Conservation (phyloP, 2,329 filamentous ascomycete genomes). For the Hypoxylon sp. region DNA sequence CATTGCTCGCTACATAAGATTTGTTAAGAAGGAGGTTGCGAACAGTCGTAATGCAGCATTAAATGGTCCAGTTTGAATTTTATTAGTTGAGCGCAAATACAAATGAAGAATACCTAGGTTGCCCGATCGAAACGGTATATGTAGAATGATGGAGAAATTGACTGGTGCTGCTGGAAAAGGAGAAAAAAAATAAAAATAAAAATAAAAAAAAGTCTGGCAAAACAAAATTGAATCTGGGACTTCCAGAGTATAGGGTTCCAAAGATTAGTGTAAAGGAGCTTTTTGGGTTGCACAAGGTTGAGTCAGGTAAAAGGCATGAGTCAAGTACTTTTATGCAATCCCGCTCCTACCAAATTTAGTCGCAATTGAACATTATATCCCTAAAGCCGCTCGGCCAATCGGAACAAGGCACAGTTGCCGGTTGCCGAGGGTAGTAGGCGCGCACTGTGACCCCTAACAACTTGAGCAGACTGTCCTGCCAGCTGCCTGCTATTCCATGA, state of each 20-base stretch:
- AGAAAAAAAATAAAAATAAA: conserved; percentile 32
- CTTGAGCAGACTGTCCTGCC: no score
- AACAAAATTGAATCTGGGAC: conserved; percentile 47
- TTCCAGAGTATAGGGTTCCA: conserved; percentile 45
- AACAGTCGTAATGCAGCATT: neutral
- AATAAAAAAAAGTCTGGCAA: conserved; percentile 27
- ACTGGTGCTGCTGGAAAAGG: neutral
- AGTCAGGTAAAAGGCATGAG: conserved; percentile 49
- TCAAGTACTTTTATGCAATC: conserved; percentile 48
- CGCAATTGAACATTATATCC: conserved; percentile 24
- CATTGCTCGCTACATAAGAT: neutral
- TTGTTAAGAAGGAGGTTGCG: neutral
- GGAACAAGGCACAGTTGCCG: neutral
- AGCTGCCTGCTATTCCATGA: no score
- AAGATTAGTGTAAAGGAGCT: conserved; percentile 48
- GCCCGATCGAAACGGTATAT: no score
- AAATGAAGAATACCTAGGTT: neutral
- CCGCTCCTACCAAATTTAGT: conserved; percentile 36
- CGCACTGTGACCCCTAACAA: neutral
- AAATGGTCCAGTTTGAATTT: neutral
- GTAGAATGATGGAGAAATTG: neutral
- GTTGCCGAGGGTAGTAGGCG: neutral
- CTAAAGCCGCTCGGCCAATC: neutral
- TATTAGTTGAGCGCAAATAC: neutral
- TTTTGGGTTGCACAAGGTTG: conserved; percentile 46